Percentiles rank a stretch among this genome's conserved stretches.
phyloP scores from a whole-genome alignment of 1,139 yeast species.

The Saccharomyces pastorianus region DNA sequence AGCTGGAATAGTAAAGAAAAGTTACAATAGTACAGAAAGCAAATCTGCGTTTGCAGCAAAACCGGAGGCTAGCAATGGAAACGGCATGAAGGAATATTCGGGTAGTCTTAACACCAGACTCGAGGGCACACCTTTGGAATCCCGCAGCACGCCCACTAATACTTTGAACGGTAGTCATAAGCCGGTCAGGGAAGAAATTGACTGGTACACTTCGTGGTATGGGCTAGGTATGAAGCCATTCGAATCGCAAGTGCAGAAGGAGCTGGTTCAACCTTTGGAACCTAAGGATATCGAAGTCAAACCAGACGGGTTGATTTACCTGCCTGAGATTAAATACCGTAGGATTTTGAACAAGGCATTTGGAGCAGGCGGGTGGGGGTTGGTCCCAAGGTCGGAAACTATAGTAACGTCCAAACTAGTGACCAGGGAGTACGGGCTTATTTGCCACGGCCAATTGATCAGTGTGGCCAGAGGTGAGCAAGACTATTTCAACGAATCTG shows the following conservation, averaged over 20 bases:
- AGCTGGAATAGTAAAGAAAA: not conserved
- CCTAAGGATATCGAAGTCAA: conserved; percentile 80
- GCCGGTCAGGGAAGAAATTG: conserved; percentile 13
- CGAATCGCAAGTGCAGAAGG: conserved; percentile 48
- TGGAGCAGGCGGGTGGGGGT: conserved; percentile 99
- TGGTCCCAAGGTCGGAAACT: conserved; percentile 88
- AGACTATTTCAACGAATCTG: conserved; percentile 78
- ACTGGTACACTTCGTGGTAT: conserved; percentile 73
- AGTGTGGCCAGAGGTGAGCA: conserved; percentile 95
- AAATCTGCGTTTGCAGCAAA: not conserved
- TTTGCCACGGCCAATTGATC: conserved; percentile 82
- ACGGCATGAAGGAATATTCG: not conserved
- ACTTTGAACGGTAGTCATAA: not conserved
- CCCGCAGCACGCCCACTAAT: not conserved
- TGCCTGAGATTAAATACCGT: conserved; percentile 92
- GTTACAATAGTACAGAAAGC: not conserved
- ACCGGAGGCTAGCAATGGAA: not conserved
- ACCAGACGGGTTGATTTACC: conserved; percentile 85
- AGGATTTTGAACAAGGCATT: conserved; percentile 80
- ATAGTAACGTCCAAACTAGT: conserved; percentile 53
- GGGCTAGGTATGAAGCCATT: conserved; percentile 81
- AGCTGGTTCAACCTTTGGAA: conserved; percentile 51
- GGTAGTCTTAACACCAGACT: not conserved
- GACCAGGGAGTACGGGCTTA: conserved; percentile 85
- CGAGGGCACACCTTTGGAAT: not conserved